Percentiles rank a stretch among this genome's conserved stretches.
Evolutionary conservation across 331 rosid genomes (phyloP).

Genomic region (Malus hybrid): DNA sequence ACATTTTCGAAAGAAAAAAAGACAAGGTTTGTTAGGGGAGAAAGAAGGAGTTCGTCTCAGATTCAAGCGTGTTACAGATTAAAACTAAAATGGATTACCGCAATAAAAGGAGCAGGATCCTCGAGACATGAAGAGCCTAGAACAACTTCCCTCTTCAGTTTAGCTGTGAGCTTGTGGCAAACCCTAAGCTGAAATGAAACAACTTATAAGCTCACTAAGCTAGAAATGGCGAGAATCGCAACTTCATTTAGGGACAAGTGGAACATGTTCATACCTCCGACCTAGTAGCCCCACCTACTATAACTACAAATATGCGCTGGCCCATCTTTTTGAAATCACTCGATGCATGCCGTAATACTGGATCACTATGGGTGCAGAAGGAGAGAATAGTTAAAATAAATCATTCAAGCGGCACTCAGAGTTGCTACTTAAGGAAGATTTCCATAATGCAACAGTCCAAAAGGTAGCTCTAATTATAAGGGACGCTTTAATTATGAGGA

Average conservation of each 20-base stretch:
- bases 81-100: constrained; percentile 37
- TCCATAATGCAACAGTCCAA: neutral
- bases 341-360: constrained; percentile 75
- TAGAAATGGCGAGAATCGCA: neutral
- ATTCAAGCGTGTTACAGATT: neutral
- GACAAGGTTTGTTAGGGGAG: neutral
- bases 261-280: constrained; percentile 60
- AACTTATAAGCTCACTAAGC: neutral
- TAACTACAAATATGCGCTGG: constrained; percentile 75
- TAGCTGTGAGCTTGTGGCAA: constrained; percentile 89
- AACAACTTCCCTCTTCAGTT: constrained; percentile 78
- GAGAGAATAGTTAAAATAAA: neutral
- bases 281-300: constrained; percentile 93
- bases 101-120: constrained; percentile 80
- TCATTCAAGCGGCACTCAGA: neutral
- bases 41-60: neutral
- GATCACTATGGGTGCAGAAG: constrained; percentile 51
- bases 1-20: neutral
- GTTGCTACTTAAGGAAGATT: neutral
- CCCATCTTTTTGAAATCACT: constrained; percentile 94
- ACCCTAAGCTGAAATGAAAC: constrained; percentile 69
- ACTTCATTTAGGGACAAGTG: neutral
- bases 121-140: constrained; percentile 85
- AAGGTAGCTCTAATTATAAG: neutral
- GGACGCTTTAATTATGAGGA: neutral